Evolutionary conservation across 768 basidiomycete species (phyloP), one percentile per base, ranked within the genome.

Genomic region (Lactarius psammicola): DNA sequence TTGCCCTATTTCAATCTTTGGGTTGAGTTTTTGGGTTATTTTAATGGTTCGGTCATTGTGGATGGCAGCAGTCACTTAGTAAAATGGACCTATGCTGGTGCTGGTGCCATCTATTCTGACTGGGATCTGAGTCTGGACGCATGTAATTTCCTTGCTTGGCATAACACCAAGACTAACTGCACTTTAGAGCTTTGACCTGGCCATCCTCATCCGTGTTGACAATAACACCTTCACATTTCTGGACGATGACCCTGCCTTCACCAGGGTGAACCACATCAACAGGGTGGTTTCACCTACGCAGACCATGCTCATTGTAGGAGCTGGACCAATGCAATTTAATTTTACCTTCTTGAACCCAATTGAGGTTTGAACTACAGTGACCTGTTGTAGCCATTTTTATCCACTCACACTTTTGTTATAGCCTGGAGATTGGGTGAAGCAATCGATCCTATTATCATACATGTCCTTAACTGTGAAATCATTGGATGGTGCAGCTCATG

Each of bases 361-460:
- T 26, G 78, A 78, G 72, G 78, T 77, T 68, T 23, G 58, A 38
- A 49, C 30, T 20, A 2, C 4, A 18, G 8, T 17, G 18, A 15
- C 46, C 11, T 9, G 20, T 15, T 36, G 11, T 30, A 46, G 7
- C 13, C 51, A 9, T 18, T 10, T 3, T 18, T 11, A 11, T n/a
- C 13, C 3, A 51, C 38, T 23, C 38, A 26, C 5, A 49, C 34
- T 36, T 54, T 5, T 33, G 40, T 38, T 0, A 20, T 23, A 78
- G 76, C 76, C 76, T 0, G 69, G 69, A 13, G 76, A 80, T 66
- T 74, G 75, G 61, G 75, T 78, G 54, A 71, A 71, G 26, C 78
- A 78, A 62, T 79, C 79, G 1, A 59, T 80, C 3, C 78, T 79
- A 10, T 79, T 80, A 68, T 75, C 78, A 15, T 80, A 79, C 60